Base-by-base conservation (phyloP, 495 filamentous ascomycete genomes). In the Sphaerosporella brunnea region DNA sequence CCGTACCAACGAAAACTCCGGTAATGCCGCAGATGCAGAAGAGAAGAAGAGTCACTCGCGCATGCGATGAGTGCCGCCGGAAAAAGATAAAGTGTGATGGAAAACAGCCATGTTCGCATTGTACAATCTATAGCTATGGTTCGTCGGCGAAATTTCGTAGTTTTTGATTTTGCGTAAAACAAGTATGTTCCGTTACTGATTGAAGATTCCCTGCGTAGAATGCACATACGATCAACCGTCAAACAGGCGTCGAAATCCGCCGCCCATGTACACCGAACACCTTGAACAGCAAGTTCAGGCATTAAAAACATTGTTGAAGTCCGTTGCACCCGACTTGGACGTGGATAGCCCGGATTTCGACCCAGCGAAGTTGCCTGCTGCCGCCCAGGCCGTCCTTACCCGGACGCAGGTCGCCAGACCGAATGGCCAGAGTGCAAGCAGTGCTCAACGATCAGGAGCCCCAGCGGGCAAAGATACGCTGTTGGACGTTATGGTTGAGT, bases 51-150 rank as follows among this genome's bases (percentile, higher is more conserved):
- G 87, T 95, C 23, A 93, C 85, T 34, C 71, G 87, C 47, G 87
- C 87, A 15, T 95, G 87, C 68, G 90, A 96, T 61, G 92, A 97
- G 62, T 97, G 87, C 60, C 74, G 90, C 39, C 71, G 90, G 54
- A 97, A 97, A 65, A 97, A 97, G 65, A 95, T 96, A 63, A 97
- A 95, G 64, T 96, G 88, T 58, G 88, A 95, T 60, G 90, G 90
- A 48, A 93, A 93, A 65, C 86, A 94, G 63, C 92, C 90, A 7
- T 97, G 90, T 64, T 93, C 90, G 1, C 90, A 95, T 63, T 97
- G 90, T 65, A 92, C 85, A 4, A 84, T 95, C 30, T 96, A 97
- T 65, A 93, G 83, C 64, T 97, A 96, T 69, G 90, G 90, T 97
- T 73, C 65, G 74, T 63, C 36, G 9, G 52, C 54, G 47, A 50